Base-by-base conservation (phyloP, 495 filamentous ascomycete species). In the Clohesyomyces aquaticus region DNA sequence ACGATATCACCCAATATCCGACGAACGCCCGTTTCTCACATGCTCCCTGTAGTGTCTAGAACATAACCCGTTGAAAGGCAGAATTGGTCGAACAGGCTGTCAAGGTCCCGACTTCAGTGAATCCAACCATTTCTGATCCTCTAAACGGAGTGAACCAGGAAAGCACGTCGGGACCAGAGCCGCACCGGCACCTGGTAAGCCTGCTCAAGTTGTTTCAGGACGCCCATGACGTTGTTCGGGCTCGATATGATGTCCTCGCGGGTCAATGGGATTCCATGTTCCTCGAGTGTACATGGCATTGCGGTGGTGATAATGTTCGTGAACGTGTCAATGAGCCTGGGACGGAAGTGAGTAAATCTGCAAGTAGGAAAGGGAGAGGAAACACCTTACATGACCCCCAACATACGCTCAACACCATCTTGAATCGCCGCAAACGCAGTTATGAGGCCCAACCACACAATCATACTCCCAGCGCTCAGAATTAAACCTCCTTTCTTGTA, bases 331-430 rank as follows among this genome's bases (percentile, higher is more conserved):
- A 53, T 53, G 11, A 19, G 6, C 35, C 35, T 41, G 35, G 35
- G 35, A n/a, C n/a, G 35, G 9, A 41, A 9, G 35, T 41, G 9
- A 41, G 35, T 41, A n/a, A n/a, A 9, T 9, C 9, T 41, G 35
- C n/a, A 41, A 9, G 9, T 9, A 9, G 35, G 35, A 41, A 9
- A 9, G 35, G 35, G n/a, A 41, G 35, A 41, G n/a, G 35, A n/a
- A 9, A n/a, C n/a, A 41, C n/a, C 35, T 41, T 41, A 41, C 49
- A 53, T 53, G 49, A 53, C 22, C 10, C 10, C 19, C 4, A 53
- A 8, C 11, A 53, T 18, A 19, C 19, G 10, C 12, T 25, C 49
- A 25, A 53, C 23, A 25, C 25, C 25, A 4, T 23, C 4, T 4
- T 10, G 4, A 11, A 53, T 18, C 9, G 49, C 28, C 11, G 18